phyloP scores from a whole-genome alignment of 176 grass and related monocot species.

The Aegilops umbellulata region DNA sequence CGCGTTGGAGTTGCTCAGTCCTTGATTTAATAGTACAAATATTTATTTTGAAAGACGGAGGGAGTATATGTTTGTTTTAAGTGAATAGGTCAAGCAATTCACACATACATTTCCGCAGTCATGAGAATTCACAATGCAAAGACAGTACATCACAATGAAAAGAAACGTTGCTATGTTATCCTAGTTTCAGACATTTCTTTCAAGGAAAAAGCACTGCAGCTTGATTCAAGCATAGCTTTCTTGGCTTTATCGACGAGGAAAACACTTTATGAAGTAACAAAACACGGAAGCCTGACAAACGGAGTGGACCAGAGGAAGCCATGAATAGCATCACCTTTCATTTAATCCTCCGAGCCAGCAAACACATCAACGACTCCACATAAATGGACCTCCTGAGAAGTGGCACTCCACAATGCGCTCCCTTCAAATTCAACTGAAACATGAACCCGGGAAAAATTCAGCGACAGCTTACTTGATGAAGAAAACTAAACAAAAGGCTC shows the following conservation, averaged over 20 bases:
- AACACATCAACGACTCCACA: constrained; percentile 48
- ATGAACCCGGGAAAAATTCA: background rate
- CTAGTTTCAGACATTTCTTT: background rate
- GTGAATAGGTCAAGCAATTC: background rate
- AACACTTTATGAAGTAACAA: background rate
- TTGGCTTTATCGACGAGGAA: background rate
- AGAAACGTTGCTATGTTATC: background rate
- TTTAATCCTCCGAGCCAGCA: constrained; percentile 29
- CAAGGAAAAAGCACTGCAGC: background rate
- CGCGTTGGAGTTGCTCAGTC: too few species aligned
- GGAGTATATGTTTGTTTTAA: background rate
- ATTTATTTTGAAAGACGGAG: too few species aligned
- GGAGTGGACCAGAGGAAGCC: background rate
- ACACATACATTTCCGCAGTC: background rate
- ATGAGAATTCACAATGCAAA: background rate
- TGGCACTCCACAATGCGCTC: background rate
- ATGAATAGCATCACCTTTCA: constrained; percentile 13
- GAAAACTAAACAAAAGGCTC: background rate
- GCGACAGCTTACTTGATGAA: background rate
- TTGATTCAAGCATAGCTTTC: background rate
- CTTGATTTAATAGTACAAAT: too few species aligned
- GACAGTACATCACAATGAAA: background rate
- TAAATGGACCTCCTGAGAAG: constrained; percentile 31
- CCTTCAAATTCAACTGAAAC: constrained; percentile 33
- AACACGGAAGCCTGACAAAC: background rate